Base-by-base conservation (phyloP, 495 filamentous ascomycete genomes). In the Hypoxylon subgilvum region DNA sequence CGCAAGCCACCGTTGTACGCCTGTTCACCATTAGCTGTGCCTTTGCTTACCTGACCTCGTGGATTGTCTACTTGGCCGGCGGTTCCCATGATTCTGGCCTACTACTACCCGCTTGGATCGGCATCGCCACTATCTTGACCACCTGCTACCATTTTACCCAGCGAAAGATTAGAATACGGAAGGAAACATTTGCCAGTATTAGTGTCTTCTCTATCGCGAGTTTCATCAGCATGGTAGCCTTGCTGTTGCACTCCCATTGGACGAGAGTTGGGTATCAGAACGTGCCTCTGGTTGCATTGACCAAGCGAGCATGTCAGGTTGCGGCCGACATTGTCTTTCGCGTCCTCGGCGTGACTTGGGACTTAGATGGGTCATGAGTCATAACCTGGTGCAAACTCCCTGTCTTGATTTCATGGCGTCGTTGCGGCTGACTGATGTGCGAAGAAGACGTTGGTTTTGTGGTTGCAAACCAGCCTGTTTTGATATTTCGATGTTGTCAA, bases 21-120 rank as follows among this genome's bases (percentile, higher is more conserved):
- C 86, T 96, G 27, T 78, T 91, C 27, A 88, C 90, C 35, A 89
- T 88, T 44, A 89, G 88, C 62, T 83, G 86, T 21, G 77, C 89
- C 49, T 92, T 93, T 67, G 88, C 87, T 48, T 93, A 90, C 70
- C 78, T 90, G 41, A 92, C 89, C 21, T 90, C 87, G 54, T 90
- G 86, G 80, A 85, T 89, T 3, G 82, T 94, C 9, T 87, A 88
- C 66, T 74, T 93, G 22, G 87, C 85, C 4, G 89, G 87, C 41
- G 89, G 86, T 52, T 85, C 83, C 14, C 83, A 86, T 42, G 89
- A 92, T 68, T 86, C 88, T 0, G 84, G 88, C 19, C 81, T 91
- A 52, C 82, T 94, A n/a, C 76, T 94, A 3, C 88, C 89, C 17
- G 89, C 90, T 17, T 94, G 90, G 89, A 87, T 96, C 48, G 85